Evolutionary conservation across 2,329 filamentous ascomycete genomes (phyloP).

Genomic region (Pseudocercospora crystallina): DNA sequence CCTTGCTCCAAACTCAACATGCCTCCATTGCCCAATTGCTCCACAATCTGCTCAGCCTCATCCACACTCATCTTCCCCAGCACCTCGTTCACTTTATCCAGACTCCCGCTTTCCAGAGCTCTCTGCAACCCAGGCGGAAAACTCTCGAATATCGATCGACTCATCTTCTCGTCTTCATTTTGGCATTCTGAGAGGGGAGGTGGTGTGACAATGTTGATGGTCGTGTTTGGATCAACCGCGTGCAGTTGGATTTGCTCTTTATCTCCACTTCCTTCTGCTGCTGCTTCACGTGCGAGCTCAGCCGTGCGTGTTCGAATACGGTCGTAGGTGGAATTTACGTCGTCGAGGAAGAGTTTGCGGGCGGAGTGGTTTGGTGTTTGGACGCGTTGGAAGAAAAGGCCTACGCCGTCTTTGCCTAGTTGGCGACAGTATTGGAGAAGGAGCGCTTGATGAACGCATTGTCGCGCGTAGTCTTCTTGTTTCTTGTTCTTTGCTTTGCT

Average conservation of each 20-base stretch:
- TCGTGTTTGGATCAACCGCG: constrained; percentile 82
- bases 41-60: constrained; percentile 82
- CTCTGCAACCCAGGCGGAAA: constrained; percentile 80
- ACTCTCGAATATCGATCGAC: constrained; percentile 74
- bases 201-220: constrained; percentile 84
- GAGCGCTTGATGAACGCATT: constrained; percentile 90
- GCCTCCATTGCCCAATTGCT: constrained; percentile 75
- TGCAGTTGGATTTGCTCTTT: constrained; percentile 98
- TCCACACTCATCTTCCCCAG: constrained; percentile 84
- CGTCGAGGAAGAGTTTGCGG: constrained; percentile 84
- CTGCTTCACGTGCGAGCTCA: constrained; percentile 67
- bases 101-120: constrained; percentile 81
- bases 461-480: constrained; percentile 66
- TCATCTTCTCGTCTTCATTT: constrained; percentile 58
- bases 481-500: constrained; percentile 61
- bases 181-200: constrained; percentile 74
- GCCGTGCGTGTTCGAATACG: constrained; percentile 74
- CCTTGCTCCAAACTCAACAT: constrained; percentile 90
- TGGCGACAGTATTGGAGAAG: constrained; percentile 93
- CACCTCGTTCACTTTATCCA: constrained; percentile 87
- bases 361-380: constrained; percentile 87
- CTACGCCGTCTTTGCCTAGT: constrained; percentile 82
- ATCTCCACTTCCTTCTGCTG: constrained; percentile 57
- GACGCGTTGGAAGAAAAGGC: constrained; percentile 94
- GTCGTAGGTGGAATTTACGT: constrained; percentile 83